A percentile compares a stretch with the other conserved stretches of the same genome.
phyloP scores from a whole-genome alignment of 2,329 filamentous ascomycete genomes.

The Colletotrichum acutatum region DNA sequence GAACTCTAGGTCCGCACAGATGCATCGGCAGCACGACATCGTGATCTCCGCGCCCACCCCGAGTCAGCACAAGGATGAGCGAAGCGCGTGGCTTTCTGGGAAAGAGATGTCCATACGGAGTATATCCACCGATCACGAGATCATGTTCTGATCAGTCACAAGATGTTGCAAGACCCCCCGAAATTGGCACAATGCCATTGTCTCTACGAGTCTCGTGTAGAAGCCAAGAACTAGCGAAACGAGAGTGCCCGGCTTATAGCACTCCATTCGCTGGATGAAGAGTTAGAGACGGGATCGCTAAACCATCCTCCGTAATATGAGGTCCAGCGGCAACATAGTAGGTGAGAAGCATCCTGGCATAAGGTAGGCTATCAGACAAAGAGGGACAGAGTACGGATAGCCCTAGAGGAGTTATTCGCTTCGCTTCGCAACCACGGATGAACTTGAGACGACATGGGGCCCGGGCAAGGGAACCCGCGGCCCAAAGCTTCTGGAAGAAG shows the following conservation, averaged over 20 bases:
- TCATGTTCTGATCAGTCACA: constrained; percentile 1
- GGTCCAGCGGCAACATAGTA: not conserved
- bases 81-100: not conserved
- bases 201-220: not conserved
- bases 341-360: not conserved
- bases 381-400: not conserved
- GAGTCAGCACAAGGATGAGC: constrained; percentile 22
- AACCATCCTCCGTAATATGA: not conserved
- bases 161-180: not conserved
- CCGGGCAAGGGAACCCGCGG: constrained; percentile 1
- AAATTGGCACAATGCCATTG: not conserved
- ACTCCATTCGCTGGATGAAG: not conserved
- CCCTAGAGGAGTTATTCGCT: not conserved
- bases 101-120: not conserved
- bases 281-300: not conserved
- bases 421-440: not conserved
- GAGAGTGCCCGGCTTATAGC: not conserved
- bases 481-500: constrained; percentile 26
- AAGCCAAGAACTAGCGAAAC: not conserved
- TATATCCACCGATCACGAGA: constrained; percentile 18
- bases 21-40: constrained; percentile 33
- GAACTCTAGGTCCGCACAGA: constrained; percentile 20
- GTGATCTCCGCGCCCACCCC: constrained; percentile 24
- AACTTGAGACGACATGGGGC: constrained; percentile 21
- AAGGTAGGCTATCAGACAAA: constrained; percentile 4